Base-by-base conservation (phyloP, 495 filamentous ascomycete genomes). In the Tuber brumale region DNA sequence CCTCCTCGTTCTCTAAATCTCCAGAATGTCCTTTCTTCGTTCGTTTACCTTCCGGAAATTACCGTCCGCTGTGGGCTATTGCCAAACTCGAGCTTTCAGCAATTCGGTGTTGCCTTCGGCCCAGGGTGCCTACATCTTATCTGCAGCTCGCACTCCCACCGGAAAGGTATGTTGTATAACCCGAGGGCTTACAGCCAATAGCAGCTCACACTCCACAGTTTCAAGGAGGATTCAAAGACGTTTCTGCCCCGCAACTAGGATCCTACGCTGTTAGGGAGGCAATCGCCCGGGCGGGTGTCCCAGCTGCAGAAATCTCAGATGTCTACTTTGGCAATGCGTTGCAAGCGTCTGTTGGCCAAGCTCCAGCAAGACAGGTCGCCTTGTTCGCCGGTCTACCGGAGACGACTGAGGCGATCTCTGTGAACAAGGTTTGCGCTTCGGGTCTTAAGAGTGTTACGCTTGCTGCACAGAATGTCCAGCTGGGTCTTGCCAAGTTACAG, bases 261-360 rank as follows among this genome's bases (percentile, higher is more conserved):
- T 91, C 94, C 31, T 89, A 90, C 39, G 95, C 93, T 78, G 97
- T 99, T 85, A 94, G 92, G 82, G 91, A 93, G 35, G 95, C 95
- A 69, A 83, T 99, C 69, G 86, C 88, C 79, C 96, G 95, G 81
- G 95, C 94, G 35, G 89, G 89, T 61, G 86, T 97, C 37, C 94
- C 95, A 8, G 82, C 89, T 31, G 88, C 90, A 42, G 90, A 91
- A 82, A 92, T 97, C 80, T 91, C 90, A 44, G 91, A 95, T 87
- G 91, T 97, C 3, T 97, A 97, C 85, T 97, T 97, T 92, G 95
- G 95, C 82, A 95, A 97, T 85, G 95, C 97, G n/a, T 88, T 97
- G 31, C 90, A 94, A 84, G 95, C 88, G 23, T 87, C 87, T 69
- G 87, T 94, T 27, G 95, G 95, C 45, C 95, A 99, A 84, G 89